A percentile compares a stretch with the other conserved stretches of the same genome.
Conservation (phyloP, 2,329 filamentous ascomycete species). For the Fusarium sacchari region DNA sequence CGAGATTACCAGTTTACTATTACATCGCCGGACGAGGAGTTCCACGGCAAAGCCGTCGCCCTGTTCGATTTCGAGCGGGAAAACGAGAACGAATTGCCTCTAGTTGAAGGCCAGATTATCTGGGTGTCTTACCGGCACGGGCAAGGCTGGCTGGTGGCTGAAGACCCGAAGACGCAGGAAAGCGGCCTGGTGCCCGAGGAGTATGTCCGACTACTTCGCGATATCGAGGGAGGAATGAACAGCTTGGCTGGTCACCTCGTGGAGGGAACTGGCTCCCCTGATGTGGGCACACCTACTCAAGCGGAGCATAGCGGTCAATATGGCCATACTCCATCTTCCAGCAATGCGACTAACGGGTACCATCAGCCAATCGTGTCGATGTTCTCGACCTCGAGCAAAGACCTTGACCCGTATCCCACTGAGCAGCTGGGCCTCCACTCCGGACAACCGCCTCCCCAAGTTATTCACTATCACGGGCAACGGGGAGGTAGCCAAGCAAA, state of each 20-base stretch:
- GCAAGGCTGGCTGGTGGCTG: constrained; percentile 96
- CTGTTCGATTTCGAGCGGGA: constrained; percentile 95
- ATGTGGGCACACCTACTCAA: constrained; percentile 70
- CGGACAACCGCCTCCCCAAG: constrained; percentile 71
- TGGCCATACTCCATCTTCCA: constrained; percentile 59
- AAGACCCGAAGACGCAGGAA: constrained; percentile 93
- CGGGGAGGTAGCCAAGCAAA: constrained; percentile 74
- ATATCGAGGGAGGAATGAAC: constrained; percentile 90
- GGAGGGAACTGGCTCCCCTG: constrained; percentile 62
- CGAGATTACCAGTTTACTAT: constrained; percentile 95
- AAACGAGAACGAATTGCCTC: constrained; percentile 93
- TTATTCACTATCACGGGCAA: constrained; percentile 74
- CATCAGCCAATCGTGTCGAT: constrained; percentile 74
- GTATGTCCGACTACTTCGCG: constrained; percentile 89
- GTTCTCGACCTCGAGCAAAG: constrained; percentile 76
- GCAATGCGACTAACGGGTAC: constrained; percentile 67
- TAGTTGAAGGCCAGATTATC: constrained; percentile 95
- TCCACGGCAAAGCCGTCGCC: constrained; percentile 95
- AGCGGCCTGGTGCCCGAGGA: constrained; percentile 96
- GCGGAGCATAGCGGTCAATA: constrained; percentile 62
- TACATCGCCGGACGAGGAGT: constrained; percentile 94
- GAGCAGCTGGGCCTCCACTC: constrained; percentile 70
- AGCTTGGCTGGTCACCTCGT: constrained; percentile 72
- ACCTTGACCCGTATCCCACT: constrained; percentile 74
- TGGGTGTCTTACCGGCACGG: constrained; percentile 96